A percentile compares a stretch with the other conserved stretches of the same genome.
phyloP scores from a whole-genome alignment of 2,329 filamentous ascomycete species.

The Phyllachora maydis region DNA sequence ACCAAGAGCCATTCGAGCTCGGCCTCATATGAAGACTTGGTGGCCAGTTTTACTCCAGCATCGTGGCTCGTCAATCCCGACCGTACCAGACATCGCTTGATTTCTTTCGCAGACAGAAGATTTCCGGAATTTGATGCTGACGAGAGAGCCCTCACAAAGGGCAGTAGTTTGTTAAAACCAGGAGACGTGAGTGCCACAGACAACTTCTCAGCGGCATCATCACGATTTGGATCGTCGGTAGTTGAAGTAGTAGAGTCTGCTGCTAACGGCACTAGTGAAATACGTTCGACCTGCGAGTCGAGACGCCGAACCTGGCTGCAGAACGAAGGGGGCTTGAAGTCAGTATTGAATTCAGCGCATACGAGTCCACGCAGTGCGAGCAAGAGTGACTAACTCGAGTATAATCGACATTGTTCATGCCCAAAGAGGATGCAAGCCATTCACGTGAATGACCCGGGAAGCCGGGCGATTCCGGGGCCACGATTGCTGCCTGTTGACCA shows the following conservation, averaged over 20 bases:
- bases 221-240: no score
- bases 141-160: constrained; percentile 28
- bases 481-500: no score
- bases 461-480: no score
- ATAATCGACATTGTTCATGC: no score
- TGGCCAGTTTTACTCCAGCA: constrained; percentile 6
- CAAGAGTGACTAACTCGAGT: no score
- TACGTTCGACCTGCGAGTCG: constrained; percentile 44
- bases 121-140: constrained; percentile 38
- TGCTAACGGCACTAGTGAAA: constrained; percentile 24
- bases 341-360: no score
- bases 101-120: constrained; percentile 35
- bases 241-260: no score
- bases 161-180: constrained; percentile 40
- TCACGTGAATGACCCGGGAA: no score
- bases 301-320: constrained; percentile 38
- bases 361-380: no score
- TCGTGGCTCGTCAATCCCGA: constrained; percentile 27
- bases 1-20: constrained; percentile 74
- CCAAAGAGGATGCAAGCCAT: no score
- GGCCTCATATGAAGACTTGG: constrained; percentile 30
- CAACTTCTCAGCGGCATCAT: no score
- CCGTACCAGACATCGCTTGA: constrained; percentile 40
- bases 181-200: constrained; percentile 27
- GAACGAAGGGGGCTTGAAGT: no score